A percentile compares a stretch with the other conserved stretches of the same genome.
These are phyloP conservation scores for Neofusicoccum umdonicola DNA, from an alignment of 2,329 filamentous ascomycete genomes.

Conservation along the genomic window DNA sequence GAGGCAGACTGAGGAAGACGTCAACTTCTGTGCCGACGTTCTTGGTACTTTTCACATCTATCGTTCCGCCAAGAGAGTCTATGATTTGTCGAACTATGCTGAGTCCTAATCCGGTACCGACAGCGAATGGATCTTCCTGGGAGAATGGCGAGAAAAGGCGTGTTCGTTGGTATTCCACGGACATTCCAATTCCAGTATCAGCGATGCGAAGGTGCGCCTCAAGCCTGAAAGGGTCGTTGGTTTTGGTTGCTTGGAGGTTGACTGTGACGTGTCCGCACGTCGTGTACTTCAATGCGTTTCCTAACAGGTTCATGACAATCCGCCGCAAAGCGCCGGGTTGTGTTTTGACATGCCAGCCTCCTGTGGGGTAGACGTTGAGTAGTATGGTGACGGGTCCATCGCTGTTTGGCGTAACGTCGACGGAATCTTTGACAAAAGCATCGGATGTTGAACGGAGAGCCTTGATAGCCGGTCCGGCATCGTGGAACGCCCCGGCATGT, in stretches of 20 bases:
- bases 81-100: slow-evolving; percentile 21
- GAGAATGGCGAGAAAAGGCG: slow-evolving; percentile 20
- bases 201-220: slow-evolving; percentile 15
- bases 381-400: slow-evolving; percentile 11
- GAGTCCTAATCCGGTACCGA: slow-evolving; percentile 21
- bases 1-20: slow-evolving; percentile 10
- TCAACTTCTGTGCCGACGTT: slow-evolving; percentile 19
- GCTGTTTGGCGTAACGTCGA: background rate
- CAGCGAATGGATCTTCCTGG: slow-evolving; percentile 21
- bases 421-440: slow-evolving; percentile 15
- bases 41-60: slow-evolving; percentile 18
- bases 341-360: slow-evolving; percentile 16
- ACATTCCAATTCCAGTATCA: slow-evolving; percentile 22
- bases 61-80: slow-evolving; percentile 16
- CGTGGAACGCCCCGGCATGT: slow-evolving; percentile 14
- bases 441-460: slow-evolving; percentile 11
- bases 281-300: slow-evolving; percentile 64
- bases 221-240: background rate
- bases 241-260: slow-evolving; percentile 6
- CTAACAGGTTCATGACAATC: slow-evolving; percentile 62
- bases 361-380: slow-evolving; percentile 11
- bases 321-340: slow-evolving; percentile 49
- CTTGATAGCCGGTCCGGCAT: slow-evolving; percentile 2
- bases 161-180: slow-evolving; percentile 17
- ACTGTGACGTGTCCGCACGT: background rate